Evolutionary conservation across 108 stramenopile genomes (phyloP).

Genomic region (Discostella stelligeroides): DNA sequence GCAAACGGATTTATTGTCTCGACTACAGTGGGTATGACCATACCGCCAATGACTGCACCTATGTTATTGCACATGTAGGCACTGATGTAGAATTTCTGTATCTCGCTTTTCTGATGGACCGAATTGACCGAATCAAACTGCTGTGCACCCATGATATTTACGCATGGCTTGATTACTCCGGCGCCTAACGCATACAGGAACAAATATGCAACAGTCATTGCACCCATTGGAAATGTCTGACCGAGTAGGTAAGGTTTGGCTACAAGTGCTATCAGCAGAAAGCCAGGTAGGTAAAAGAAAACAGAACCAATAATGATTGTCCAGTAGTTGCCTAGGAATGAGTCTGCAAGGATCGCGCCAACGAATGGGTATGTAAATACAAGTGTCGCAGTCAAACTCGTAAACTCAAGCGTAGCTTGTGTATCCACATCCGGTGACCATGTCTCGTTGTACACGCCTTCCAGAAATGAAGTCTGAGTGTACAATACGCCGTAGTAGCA

Average conservation of each 20-base stretch:
- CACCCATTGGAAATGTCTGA: neutral
- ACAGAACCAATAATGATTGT: constrained; percentile 2
- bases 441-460: no score
- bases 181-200: constrained; percentile 22
- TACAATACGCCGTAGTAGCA: no score
- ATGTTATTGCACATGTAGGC: constrained; percentile 33
- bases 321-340: constrained; percentile 20
- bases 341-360: constrained; percentile 19
- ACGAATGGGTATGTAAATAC: no score
- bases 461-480: no score
- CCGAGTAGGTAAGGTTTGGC: constrained; percentile 6
- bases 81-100: constrained; percentile 21
- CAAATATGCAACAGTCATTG: neutral
- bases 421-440: no score
- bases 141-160: constrained; percentile 28
- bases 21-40: constrained; percentile 17
- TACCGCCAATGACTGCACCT: constrained; percentile 23
- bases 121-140: constrained; percentile 40
- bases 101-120: neutral
- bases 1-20: no score
- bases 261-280: constrained; percentile 16
- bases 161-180: constrained; percentile 24
- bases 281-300: constrained; percentile 14
- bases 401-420: no score
- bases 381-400: no score